Percentiles rank a stretch among this genome's conserved stretches.
Evolutionary conservation across 2,329 filamentous ascomycete genomes (phyloP).

Genomic region (Ascochyta clinopodiicola): DNA sequence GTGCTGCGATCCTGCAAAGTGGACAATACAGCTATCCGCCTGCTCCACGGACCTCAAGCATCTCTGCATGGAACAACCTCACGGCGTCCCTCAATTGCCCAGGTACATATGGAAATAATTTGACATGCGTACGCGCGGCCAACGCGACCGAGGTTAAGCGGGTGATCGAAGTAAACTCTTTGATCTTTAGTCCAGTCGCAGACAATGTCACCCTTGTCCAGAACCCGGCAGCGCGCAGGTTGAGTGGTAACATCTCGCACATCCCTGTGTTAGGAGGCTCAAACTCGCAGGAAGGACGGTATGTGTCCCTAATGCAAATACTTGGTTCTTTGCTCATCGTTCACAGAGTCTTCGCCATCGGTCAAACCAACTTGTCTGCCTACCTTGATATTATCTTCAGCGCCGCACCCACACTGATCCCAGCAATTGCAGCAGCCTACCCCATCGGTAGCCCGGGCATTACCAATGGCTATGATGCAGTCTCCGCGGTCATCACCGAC

Average conservation of each 20-base stretch:
- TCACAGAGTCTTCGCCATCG: slow-evolving; percentile 25
- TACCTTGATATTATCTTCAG: slow-evolving; percentile 28
- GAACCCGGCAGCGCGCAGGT: slow-evolving; percentile 23
- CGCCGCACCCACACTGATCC: slow-evolving; percentile 18
- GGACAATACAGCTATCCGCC: slow-evolving; percentile 33
- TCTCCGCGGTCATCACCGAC: slow-evolving; percentile 27
- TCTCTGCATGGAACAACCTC: slow-evolving; percentile 31
- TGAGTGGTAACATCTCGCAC: slow-evolving; percentile 31
- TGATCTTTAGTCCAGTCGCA: slow-evolving; percentile 26
- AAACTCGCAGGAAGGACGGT: slow-evolving; percentile 37
- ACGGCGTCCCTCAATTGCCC: slow-evolving; percentile 31
- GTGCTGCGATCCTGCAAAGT: slow-evolving; percentile 39
- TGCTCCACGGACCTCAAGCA: slow-evolving; percentile 12
- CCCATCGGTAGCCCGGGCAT: slow-evolving; percentile 24
- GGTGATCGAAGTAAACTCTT: slow-evolving; percentile 25
- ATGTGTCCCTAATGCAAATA: background rate
- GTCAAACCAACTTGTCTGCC: slow-evolving; percentile 23
- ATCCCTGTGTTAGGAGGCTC: slow-evolving; percentile 37
- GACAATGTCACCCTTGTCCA: slow-evolving; percentile 34
- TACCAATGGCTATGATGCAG: slow-evolving; percentile 24
- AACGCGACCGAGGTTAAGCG: slow-evolving; percentile 26
- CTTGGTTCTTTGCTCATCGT: background rate
- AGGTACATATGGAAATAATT: slow-evolving; percentile 19
- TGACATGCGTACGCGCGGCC: slow-evolving; percentile 33
- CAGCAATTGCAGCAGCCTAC: slow-evolving; percentile 29